These are phyloP conservation scores for Takashimella tepidaria DNA, from an alignment of 1,284 basidiomycete species.

Conservation along the genomic window DNA sequence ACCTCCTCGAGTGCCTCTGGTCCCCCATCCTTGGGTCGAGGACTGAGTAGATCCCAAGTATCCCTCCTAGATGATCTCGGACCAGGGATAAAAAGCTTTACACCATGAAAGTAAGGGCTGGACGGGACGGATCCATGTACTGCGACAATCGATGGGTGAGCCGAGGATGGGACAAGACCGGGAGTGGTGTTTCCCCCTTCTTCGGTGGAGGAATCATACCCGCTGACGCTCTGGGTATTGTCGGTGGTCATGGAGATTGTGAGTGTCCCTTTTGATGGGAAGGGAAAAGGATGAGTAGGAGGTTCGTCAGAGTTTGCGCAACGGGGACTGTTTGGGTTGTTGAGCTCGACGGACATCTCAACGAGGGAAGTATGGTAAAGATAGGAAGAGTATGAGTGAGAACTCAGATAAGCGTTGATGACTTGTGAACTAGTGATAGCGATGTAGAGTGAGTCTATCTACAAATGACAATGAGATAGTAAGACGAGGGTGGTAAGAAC, in stretches of 20 bases:
- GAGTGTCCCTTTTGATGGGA: background rate
- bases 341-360: background rate
- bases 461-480: no score
- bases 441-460: no score
- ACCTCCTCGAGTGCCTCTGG: background rate
- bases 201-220: background rate
- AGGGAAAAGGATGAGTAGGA: no score
- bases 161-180: background rate
- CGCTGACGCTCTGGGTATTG: background rate
- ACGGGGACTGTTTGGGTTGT: background rate
- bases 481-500: no score
- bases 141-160: conserved; percentile 12
- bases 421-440: no score
- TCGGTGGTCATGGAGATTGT: background rate
- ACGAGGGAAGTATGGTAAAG: no score
- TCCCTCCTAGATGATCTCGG: conserved; percentile 4
- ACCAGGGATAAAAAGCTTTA: conserved; percentile 4
- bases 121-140: conserved; percentile 7
- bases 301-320: background rate
- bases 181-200: background rate
- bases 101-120: background rate
- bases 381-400: no score
- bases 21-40: conserved; percentile 1
- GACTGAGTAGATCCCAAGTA: background rate
- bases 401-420: no score